A percentile compares a stretch with the other conserved stretches of the same genome.
Conservation (phyloP, 768 basidiomycete species). For the Tricholoma flavovirens region DNA sequence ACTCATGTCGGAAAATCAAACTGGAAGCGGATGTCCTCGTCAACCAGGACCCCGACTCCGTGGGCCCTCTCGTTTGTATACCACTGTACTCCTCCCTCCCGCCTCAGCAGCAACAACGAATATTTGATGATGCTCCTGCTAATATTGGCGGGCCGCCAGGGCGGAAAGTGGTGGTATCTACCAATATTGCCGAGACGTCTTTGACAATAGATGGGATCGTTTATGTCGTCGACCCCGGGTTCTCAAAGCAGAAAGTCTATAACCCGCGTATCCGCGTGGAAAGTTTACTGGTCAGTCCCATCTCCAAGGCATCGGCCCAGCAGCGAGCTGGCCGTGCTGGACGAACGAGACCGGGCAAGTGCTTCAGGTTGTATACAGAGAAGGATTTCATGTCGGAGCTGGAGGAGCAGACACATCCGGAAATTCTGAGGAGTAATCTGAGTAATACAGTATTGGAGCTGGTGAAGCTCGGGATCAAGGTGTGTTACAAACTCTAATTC, state of each 20-base stretch:
- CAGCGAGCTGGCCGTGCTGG: constrained; percentile 96
- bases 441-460: constrained; percentile 91
- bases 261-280: constrained; percentile 97
- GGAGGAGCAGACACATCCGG: constrained; percentile 96
- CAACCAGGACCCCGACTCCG: constrained; percentile 61
- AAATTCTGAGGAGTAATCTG: constrained; percentile 90
- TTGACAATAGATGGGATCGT: constrained; percentile 98
- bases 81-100: constrained; percentile 95
- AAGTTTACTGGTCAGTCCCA: constrained; percentile 86
- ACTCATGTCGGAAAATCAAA: constrained; percentile 90
- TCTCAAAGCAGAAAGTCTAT: constrained; percentile 98
- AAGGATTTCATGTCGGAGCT: constrained; percentile 94
- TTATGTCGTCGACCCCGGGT: constrained; percentile 97
- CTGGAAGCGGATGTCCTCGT: constrained; percentile 81
- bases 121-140: constrained; percentile 88
- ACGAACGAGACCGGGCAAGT: constrained; percentile 93
- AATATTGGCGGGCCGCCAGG: constrained; percentile 69
- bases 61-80: constrained; percentile 85
- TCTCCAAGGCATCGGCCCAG: constrained; percentile 95
- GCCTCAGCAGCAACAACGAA: constrained; percentile 91
- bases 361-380: constrained; percentile 95
- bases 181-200: constrained; percentile 97
- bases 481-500: constrained; percentile 18
- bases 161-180: constrained; percentile 90
- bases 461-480: constrained; percentile 91